Conservation (phyloP, 768 basidiomycete species). For the Tremella yokohamensis region DNA sequence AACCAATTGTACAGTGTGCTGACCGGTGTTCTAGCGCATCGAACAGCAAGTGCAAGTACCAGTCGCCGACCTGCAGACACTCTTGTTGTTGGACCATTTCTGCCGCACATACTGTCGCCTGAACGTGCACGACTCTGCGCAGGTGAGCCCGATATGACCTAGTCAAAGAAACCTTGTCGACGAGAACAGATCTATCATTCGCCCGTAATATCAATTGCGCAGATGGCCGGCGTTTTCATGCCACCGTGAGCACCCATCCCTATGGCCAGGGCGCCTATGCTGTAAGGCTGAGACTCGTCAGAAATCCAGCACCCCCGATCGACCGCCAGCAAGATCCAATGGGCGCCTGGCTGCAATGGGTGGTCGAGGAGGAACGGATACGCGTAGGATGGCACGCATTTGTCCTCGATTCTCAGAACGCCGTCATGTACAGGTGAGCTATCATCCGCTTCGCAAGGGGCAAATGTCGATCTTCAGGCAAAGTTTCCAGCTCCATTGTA, state of each 20-base stretch:
- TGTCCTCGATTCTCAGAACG: conserved; percentile 8
- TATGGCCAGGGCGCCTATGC: no score
- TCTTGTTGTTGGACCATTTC: conserved; percentile 7
- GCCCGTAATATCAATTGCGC: conserved; percentile 4
- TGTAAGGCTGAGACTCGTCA: no score
- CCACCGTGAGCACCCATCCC: neutral
- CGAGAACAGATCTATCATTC: conserved; percentile 9
- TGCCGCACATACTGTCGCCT: conserved; percentile 9
- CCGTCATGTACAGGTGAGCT: conserved; percentile 5
- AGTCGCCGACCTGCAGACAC: conserved; percentile 8
- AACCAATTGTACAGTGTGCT: neutral
- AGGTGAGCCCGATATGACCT: neutral
- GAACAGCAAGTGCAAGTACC: conserved; percentile 5
- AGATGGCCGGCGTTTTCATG: conserved; percentile 11
- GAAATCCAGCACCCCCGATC: neutral
- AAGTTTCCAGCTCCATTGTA: conserved; percentile 8
- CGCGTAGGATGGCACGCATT: conserved; percentile 9
- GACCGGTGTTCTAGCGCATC: neutral
- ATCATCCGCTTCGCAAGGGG: no score
- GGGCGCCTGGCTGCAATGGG: conserved; percentile 8
- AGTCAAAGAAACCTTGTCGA: no score
- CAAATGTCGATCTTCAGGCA: no score
- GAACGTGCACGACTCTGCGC: conserved; percentile 6
- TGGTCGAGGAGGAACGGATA: conserved; percentile 6
- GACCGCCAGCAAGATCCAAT: neutral